Conservation (phyloP, 2,329 filamentous ascomycete genomes). For the Hypoxylon sp. region DNA sequence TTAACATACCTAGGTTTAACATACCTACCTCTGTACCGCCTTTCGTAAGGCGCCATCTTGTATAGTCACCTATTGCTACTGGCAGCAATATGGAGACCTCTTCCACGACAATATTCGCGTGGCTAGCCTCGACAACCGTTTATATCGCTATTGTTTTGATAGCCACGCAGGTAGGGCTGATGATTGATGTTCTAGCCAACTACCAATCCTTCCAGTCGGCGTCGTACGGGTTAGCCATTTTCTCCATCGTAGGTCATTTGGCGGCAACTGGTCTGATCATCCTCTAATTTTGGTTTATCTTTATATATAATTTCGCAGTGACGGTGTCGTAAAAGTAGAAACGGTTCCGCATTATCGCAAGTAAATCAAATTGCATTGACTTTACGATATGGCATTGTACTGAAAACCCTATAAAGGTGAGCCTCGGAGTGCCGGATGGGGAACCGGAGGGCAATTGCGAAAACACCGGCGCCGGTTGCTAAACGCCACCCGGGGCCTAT, state of each 20-base stretch:
- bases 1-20: too few relatives aligned
- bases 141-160: slow-evolving; percentile 60
- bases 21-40: slow-evolving; percentile 55
- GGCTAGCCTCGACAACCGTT: slow-evolving; percentile 54
- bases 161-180: slow-evolving; percentile 63
- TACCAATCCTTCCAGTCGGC: slow-evolving; percentile 57
- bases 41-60: slow-evolving; percentile 41
- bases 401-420: too few relatives aligned
- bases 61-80: slow-evolving; percentile 42
- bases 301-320: too few relatives aligned
- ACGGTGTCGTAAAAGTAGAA: too few relatives aligned
- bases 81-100: slow-evolving; percentile 55
- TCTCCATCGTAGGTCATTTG: slow-evolving; percentile 59
- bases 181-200: slow-evolving; percentile 50
- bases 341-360: too few relatives aligned
- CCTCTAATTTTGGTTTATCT: too few relatives aligned
- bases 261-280: slow-evolving; percentile 42
- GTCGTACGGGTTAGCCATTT: slow-evolving; percentile 62
- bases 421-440: too few relatives aligned
- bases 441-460: too few relatives aligned
- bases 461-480: too few relatives aligned
- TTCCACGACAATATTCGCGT: slow-evolving; percentile 58
- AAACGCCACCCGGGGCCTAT: too few relatives aligned
- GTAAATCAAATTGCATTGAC: too few relatives aligned
- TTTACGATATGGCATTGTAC: too few relatives aligned